Evolutionary conservation across 176 grass and related monocot genomes (phyloP), one percentile per base, ranked within the genome.

Genomic region (Ensete ventricosum): DNA sequence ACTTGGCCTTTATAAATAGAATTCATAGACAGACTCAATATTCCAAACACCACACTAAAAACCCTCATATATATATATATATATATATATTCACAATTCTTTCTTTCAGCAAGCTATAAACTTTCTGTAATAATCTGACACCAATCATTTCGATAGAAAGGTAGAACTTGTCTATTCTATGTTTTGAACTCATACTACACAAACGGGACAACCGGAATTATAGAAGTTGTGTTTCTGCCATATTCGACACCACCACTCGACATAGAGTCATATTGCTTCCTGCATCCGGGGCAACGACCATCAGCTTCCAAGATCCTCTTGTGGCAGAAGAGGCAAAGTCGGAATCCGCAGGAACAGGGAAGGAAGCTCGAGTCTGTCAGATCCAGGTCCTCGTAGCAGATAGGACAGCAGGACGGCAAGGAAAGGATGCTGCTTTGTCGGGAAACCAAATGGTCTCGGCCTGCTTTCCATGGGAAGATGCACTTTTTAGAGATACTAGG

Each of bases 311-410:
- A 25, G 14, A 68, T 68, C 65, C 17, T 50, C 34, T 71, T 51
- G 29, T 71, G 67, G 48, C 43, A 71, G 16, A 71, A 71, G 49
- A 71, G 67, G 43, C 67, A 51, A 19, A 71, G 67, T 13, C 49
- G 67, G 67, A 71, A 71, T n/a, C 67, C 67, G 16, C 67, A 71
- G 2, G 67, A 71, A 71, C 67, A 71, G 29, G 67, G 67, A 19
- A 71, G 34, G 49, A 71, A 71, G 48, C 67, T 50, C 2, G 67
- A 71, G 19, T 71, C 48, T 0, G 67, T 71, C 9, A 9, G 34
- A 19, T 71, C 67, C 67, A 71, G 16, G 9, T 71, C 34, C 14
- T 51, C 67, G n/a, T 11, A 71, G 13, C 67, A 71, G 13, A 71
- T 51, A 9, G 67, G 67, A 27, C 51, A 11, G 2, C 53, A 9